phyloP scores from a whole-genome alignment of 2,329 filamentous ascomycete species.

The Leptosphaerulina australis region DNA sequence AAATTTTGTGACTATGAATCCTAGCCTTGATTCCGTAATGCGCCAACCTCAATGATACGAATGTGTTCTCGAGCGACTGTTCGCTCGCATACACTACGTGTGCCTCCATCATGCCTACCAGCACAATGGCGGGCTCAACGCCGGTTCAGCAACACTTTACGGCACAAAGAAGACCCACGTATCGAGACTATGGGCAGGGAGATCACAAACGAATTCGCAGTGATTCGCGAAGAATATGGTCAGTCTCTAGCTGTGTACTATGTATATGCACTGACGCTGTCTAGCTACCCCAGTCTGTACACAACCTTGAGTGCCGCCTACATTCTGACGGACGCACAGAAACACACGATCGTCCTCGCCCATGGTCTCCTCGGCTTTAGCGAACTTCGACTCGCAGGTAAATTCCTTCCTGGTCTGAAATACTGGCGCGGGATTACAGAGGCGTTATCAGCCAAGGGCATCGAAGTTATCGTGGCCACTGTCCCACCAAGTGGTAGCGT shows the following conservation, averaged over 20 bases:
- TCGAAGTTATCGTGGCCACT: slow-evolving; percentile 66
- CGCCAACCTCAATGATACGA: slow-evolving; percentile 40
- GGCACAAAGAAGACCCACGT: slow-evolving; percentile 54
- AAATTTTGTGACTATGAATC: slow-evolving; percentile 4
- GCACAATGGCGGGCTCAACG: slow-evolving; percentile 15
- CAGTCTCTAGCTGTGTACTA: slow-evolving; percentile 3
- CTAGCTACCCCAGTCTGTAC: slow-evolving; percentile 44
- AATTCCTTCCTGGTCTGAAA: slow-evolving; percentile 61
- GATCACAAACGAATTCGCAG: slow-evolving; percentile 67
- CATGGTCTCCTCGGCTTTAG: slow-evolving; percentile 72
- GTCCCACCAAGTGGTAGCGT: slow-evolving; percentile 66
- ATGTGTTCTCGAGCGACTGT: slow-evolving; percentile 31
- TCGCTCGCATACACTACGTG: slow-evolving; percentile 26
- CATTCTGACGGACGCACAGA: slow-evolving; percentile 34
- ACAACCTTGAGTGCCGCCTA: slow-evolving; percentile 21
- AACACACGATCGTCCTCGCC: slow-evolving; percentile 66
- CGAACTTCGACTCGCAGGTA: slow-evolving; percentile 62
- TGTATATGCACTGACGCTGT: slow-evolving; percentile 20
- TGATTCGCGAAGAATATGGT: slow-evolving; percentile 64
- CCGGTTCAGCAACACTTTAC: slow-evolving; percentile 32
- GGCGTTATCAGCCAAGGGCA: slow-evolving; percentile 60
- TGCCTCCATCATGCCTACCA: neutral
- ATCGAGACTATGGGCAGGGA: slow-evolving; percentile 58
- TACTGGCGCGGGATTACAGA: slow-evolving; percentile 70
- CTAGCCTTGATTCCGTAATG: slow-evolving; percentile 27